A percentile compares a stretch with the other conserved stretches of the same genome.
Conservation (phyloP, 192 early-diverging fungal genomes). For the Podila horticola region DNA sequence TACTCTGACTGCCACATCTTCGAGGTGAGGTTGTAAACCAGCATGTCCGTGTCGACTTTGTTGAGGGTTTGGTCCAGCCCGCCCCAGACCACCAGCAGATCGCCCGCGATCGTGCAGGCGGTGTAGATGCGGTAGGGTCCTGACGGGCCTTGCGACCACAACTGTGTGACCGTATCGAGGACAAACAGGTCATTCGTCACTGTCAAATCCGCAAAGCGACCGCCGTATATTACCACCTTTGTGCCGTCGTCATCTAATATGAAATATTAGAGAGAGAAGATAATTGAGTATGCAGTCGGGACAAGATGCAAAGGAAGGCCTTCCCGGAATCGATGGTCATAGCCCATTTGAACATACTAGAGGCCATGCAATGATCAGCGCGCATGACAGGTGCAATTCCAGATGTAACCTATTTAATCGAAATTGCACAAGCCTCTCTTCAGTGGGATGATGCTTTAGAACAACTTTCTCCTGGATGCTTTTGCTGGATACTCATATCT, state of each 20-base stretch:
- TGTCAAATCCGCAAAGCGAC: not conserved
- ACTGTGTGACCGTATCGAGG: not conserved
- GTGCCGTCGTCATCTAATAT: not conserved
- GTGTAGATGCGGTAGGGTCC: not conserved
- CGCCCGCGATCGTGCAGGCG: not conserved
- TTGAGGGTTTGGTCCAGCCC: not conserved
- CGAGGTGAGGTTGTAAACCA: not conserved
- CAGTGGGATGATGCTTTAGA: no score
- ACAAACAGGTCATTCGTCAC: not conserved
- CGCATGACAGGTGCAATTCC: not conserved
- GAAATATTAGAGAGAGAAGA: not conserved
- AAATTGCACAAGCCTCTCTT: not conserved
- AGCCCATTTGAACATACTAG: not conserved
- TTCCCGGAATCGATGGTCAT: no score
- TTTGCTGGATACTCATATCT: no score
- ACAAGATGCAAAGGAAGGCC: no score
- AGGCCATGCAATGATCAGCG: constrained; percentile 1
- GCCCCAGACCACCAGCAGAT: not conserved
- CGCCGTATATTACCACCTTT: not conserved
- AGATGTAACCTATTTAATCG: not conserved
- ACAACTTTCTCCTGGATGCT: no score
- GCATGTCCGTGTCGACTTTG: not conserved
- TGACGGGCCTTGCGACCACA: not conserved
- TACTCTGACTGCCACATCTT: not conserved
- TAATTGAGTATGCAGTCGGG: no score